phyloP scores from a whole-genome alignment of 2,329 filamentous ascomycete genomes.

The Botrytis deweyae region DNA sequence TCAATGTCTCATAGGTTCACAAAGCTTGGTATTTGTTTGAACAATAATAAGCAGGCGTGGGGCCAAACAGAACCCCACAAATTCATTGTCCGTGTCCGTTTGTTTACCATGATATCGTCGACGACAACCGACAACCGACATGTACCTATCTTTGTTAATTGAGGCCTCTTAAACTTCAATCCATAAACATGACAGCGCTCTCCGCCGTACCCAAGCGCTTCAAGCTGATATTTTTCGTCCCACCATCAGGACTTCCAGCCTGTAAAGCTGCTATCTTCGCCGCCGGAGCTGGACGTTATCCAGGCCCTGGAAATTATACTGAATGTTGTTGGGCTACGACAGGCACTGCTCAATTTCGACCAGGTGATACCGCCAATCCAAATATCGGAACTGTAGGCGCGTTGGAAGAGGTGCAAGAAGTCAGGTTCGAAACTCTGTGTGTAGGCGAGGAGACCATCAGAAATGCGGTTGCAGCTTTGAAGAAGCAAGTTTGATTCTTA shows the following conservation, averaged over 20 bases:
- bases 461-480: constrained; percentile 61
- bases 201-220: not conserved
- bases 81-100: not conserved
- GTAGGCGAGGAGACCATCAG: constrained; percentile 55
- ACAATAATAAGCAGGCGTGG: not conserved
- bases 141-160: not conserved
- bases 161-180: not conserved
- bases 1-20: not conserved
- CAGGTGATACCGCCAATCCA: constrained; percentile 60
- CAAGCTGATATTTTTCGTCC: constrained; percentile 53
- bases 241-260: constrained; percentile 42
- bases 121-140: not conserved
- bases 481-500: constrained; percentile 50
- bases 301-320: constrained; percentile 50
- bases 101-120: not conserved
- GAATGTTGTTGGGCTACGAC: constrained; percentile 52
- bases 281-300: constrained; percentile 53
- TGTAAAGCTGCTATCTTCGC: constrained; percentile 56
- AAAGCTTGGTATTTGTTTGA: not conserved
- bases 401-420: constrained; percentile 60
- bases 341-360: constrained; percentile 66
- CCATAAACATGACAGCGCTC: not conserved
- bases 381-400: constrained; percentile 57
- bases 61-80: not conserved
- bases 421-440: constrained; percentile 62